Evolutionary conservation across 73 alveolate species (phyloP).

Genomic region (Paramecium pentaurelia): DNA sequence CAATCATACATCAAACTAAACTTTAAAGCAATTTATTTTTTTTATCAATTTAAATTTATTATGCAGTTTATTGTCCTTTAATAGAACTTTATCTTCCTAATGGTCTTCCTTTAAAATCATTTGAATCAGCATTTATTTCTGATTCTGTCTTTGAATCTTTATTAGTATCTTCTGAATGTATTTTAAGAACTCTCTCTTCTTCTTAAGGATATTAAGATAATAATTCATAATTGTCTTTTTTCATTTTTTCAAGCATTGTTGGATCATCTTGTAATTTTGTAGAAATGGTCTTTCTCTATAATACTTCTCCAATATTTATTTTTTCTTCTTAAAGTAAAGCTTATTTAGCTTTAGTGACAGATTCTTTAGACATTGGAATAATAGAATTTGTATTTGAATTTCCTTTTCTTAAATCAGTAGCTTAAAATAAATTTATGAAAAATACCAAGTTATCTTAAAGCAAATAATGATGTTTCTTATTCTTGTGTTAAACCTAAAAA

Average conservation of each 20-base stretch:
- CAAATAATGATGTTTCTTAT: conserved; percentile 47
- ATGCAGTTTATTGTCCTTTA: neutral
- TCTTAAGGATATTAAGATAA: neutral
- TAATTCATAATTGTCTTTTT: neutral
- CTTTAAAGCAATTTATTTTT: neutral
- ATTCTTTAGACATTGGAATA: conserved; percentile 21
- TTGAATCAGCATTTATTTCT: neutral
- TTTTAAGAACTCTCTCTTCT: neutral
- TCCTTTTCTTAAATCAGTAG: conserved; percentile 40
- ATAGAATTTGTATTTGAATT: neutral
- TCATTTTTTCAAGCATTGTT: neutral
- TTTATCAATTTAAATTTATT: neutral
- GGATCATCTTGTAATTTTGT: neutral
- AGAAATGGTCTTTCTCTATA: neutral
- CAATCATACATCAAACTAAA: neutral
- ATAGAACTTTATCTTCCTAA: neutral
- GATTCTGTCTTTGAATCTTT: neutral
- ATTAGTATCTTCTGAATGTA: neutral
- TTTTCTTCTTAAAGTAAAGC: neutral
- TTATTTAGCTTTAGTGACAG: neutral
- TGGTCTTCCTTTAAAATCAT: conserved; percentile 10
- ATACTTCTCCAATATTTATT: neutral
- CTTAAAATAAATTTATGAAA: neutral
- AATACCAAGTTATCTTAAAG: conserved; percentile 31
- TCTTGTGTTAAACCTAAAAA: conserved; percentile 16